phyloP scores from a whole-genome alignment of 2,329 filamentous ascomycete genomes.

The Apiospora pterosperma region DNA sequence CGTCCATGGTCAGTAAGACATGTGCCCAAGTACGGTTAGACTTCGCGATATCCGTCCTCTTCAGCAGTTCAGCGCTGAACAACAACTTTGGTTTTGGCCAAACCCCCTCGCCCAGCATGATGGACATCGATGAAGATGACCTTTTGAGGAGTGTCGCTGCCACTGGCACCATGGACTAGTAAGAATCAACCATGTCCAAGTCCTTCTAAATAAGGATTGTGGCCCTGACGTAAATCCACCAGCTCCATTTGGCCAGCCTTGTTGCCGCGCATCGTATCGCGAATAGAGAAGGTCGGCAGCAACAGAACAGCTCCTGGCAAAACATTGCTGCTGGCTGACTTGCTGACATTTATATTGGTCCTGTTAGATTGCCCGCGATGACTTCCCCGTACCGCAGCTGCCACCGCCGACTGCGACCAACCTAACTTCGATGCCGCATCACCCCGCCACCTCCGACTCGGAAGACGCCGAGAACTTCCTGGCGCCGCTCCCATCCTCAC shows the following conservation, averaged over 20 bases:
- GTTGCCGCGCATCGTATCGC: slow-evolving; percentile 31
- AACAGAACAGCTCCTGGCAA: background rate
- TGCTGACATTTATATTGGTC: slow-evolving; percentile 5
- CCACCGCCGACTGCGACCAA: slow-evolving; percentile 30
- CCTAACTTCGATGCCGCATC: slow-evolving; percentile 19
- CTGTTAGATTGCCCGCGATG: slow-evolving; percentile 66
- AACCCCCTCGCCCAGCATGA: slow-evolving; percentile 27
- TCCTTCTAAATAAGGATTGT: background rate
- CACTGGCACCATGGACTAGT: slow-evolving; percentile 55
- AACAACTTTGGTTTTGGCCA: too few relatives aligned
- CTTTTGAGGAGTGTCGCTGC: slow-evolving; percentile 45
- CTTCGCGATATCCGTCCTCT: background rate
- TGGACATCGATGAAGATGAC: slow-evolving; percentile 56
- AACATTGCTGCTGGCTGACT: slow-evolving; percentile 4
- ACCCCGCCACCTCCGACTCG: slow-evolving; percentile 30
- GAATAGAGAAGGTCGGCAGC: slow-evolving; percentile 50
- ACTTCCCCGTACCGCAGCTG: slow-evolving; percentile 69
- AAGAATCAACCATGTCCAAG: slow-evolving; percentile 28
- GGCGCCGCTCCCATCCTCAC: slow-evolving; percentile 44
- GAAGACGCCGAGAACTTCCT: slow-evolving; percentile 38
- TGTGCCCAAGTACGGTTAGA: background rate
- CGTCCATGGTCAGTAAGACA: background rate
- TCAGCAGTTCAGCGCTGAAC: background rate
- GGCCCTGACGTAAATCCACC: background rate
- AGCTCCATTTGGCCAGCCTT: slow-evolving; percentile 36